phyloP scores from a whole-genome alignment of 2,329 filamentous ascomycete genomes.

The Penicillium sp. region DNA sequence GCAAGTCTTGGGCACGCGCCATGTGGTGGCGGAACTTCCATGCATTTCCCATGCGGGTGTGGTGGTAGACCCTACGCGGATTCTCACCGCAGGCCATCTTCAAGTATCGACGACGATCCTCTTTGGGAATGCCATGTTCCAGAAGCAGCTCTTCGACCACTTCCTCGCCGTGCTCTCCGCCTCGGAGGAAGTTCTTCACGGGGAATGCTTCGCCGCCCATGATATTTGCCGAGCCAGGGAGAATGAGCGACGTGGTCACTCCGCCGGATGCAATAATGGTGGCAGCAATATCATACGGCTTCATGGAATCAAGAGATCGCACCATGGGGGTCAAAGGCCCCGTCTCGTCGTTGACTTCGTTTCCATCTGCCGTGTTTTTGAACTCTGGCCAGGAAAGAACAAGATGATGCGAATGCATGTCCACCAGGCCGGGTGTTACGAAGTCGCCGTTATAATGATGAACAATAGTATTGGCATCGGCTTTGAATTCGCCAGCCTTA shows the following conservation, averaged over 20 bases:
- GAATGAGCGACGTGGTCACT: conserved; percentile 64
- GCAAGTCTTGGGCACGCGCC: conserved; percentile 56
- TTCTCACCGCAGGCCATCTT: conserved; percentile 76
- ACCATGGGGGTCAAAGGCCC: conserved; percentile 59
- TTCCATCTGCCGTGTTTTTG: conserved; percentile 54
- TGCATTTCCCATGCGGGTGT: conserved; percentile 63
- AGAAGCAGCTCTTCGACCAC: conserved; percentile 61
- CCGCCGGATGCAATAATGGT: conserved; percentile 68
- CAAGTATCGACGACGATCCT: conserved; percentile 65
- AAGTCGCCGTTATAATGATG: conserved; percentile 47
- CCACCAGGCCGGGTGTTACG: conserved; percentile 64
- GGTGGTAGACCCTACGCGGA: conserved; percentile 59
- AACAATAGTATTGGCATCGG: conserved; percentile 7
- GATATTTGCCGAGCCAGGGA: conserved; percentile 69
- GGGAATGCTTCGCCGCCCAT: conserved; percentile 68
- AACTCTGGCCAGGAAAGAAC: conserved; percentile 56
- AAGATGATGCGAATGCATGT: conserved; percentile 68
- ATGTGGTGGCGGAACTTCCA: conserved; percentile 67
- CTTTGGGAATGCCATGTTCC: conserved; percentile 53
- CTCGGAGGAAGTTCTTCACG: conserved; percentile 64
- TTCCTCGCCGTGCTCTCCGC: conserved; percentile 57
- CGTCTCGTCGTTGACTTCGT: conserved; percentile 59
- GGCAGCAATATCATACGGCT: conserved; percentile 61
- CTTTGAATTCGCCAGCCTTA: neutral
- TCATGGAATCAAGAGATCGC: conserved; percentile 62